Conservation (phyloP, 495 filamentous ascomycete species). For the Aspergillus homomorphus region DNA sequence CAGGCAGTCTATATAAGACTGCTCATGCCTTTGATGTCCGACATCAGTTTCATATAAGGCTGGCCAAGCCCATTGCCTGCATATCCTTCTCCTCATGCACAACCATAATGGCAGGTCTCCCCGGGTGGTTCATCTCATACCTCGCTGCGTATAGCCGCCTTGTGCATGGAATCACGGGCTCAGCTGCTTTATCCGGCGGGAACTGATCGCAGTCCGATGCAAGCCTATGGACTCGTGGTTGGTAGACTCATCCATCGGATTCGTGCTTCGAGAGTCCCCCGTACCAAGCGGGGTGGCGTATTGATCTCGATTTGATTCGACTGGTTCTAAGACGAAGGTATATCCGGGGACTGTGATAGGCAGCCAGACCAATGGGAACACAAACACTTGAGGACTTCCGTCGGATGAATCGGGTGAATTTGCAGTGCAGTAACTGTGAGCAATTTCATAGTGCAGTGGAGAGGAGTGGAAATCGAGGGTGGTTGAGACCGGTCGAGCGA, state of each 20-base stretch:
- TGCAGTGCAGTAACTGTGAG: too few relatives aligned
- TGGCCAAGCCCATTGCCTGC: background rate
- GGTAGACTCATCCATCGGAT: background rate
- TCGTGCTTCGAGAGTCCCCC: background rate
- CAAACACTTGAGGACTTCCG: background rate
- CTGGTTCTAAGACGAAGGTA: background rate
- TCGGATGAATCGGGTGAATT: background rate
- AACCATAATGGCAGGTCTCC: background rate
- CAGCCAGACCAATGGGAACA: background rate
- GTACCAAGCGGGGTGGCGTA: background rate
- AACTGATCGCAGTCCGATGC: background rate
- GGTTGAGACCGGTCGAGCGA: too few relatives aligned
- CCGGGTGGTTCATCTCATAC: background rate
- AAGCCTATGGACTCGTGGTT: too few relatives aligned
- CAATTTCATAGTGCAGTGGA: too few relatives aligned
- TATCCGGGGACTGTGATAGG: too few relatives aligned
- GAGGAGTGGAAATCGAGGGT: too few relatives aligned
- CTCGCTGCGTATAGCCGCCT: background rate
- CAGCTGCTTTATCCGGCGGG: background rate
- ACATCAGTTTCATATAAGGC: background rate
- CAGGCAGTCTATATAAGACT: background rate
- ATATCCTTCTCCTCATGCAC: background rate
- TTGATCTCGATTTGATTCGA: background rate
- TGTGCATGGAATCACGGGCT: background rate
- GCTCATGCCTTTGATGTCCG: background rate